A percentile compares a stretch with the other conserved stretches of the same genome.
Conservation (phyloP, 2,329 filamentous ascomycete genomes). For the Paraconiothyrium brasiliense region DNA sequence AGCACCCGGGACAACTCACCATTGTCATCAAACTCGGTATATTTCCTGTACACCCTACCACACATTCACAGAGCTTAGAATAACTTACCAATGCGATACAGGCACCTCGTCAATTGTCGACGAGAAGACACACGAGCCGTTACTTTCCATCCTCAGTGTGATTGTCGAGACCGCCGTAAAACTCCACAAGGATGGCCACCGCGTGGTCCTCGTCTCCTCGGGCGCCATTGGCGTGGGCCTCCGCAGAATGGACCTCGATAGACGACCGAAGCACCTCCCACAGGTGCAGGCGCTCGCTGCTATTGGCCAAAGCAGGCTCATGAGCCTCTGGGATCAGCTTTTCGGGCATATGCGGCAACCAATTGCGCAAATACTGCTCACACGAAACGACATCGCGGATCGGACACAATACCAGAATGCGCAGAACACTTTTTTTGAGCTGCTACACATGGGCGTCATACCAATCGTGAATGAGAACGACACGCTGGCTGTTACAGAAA, state of each 20-base stretch:
- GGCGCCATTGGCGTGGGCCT: slow-evolving; percentile 96
- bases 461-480: slow-evolving; percentile 99
- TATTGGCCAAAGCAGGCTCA: slow-evolving; percentile 93
- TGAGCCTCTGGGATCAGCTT: slow-evolving; percentile 93
- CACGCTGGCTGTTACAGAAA: slow-evolving; percentile 94
- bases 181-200: slow-evolving; percentile 88
- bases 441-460: slow-evolving; percentile 94
- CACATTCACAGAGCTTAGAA: slow-evolving; percentile 28
- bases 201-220: slow-evolving; percentile 95
- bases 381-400: slow-evolving; percentile 95
- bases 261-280: slow-evolving; percentile 88
- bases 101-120: slow-evolving; percentile 99
- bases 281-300: slow-evolving; percentile 93
- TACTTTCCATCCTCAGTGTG: slow-evolving; percentile 86
- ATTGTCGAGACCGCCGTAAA: slow-evolving; percentile 95
- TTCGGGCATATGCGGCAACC: slow-evolving; percentile 90
- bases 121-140: slow-evolving; percentile 91
- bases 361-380: slow-evolving; percentile 92
- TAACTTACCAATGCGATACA: slow-evolving; percentile 55
- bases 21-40: slow-evolving; percentile 89
- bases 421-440: slow-evolving; percentile 90
- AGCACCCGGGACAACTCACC: slow-evolving; percentile 64
- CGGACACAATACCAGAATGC: slow-evolving; percentile 95
- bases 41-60: slow-evolving; percentile 34
- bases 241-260: slow-evolving; percentile 86